These are phyloP conservation scores for Kickxella alabastrina DNA, from an alignment of 192 early-diverging fungal genomes.

Conservation along the genomic window DNA sequence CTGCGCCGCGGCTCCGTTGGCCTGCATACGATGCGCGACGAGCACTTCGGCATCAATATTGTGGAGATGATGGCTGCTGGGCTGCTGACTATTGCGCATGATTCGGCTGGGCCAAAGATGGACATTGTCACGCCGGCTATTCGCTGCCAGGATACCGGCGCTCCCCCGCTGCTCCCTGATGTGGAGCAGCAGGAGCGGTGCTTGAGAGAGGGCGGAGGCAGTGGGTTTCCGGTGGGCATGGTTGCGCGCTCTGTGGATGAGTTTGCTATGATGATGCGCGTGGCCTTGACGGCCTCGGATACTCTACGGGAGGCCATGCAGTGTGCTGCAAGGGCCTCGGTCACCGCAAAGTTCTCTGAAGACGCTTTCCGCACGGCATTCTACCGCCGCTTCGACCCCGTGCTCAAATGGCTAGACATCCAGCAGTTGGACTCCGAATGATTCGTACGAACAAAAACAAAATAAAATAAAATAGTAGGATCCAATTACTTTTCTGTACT, in stretches of 20 bases:
- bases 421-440: constrained; percentile 21
- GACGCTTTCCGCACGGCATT: constrained; percentile 49
- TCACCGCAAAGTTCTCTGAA: constrained; percentile 70
- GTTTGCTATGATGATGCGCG: constrained; percentile 56
- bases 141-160: constrained; percentile 1
- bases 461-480: background rate
- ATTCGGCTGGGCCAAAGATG: constrained; percentile 45
- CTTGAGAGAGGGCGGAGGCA: background rate
- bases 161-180: background rate
- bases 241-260: constrained; percentile 58
- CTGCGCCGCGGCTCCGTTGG: constrained; percentile 68
- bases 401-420: constrained; percentile 42
- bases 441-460: constrained; percentile 4
- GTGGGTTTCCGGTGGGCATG: constrained; percentile 53
- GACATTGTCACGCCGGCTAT: constrained; percentile 45
- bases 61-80: constrained; percentile 91
- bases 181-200: constrained; percentile 23
- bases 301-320: constrained; percentile 53
- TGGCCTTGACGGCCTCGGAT: constrained; percentile 49
- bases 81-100: constrained; percentile 41
- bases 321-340: constrained; percentile 59
- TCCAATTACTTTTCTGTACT: too few species aligned
- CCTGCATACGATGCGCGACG: constrained; percentile 95
- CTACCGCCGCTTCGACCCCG: constrained; percentile 31
- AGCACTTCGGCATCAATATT: constrained; percentile 98